These are phyloP conservation scores for Agrostemma githago DNA, from an alignment of 148 eudicot genomes.

Conservation along the genomic window DNA sequence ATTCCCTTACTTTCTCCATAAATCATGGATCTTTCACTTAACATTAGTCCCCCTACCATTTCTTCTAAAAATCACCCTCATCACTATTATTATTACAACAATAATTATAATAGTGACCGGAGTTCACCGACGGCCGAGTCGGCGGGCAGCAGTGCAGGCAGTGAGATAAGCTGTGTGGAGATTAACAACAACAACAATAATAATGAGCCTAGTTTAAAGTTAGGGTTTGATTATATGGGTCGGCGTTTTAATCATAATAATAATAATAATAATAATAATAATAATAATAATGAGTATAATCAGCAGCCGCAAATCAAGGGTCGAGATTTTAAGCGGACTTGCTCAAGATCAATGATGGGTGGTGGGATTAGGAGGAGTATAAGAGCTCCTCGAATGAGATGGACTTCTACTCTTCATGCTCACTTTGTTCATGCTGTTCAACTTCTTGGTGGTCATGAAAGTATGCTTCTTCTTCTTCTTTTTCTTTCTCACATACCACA, in stretches of 20 bases:
- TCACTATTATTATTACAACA: not conserved
- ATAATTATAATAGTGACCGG: slow-evolving; percentile 4
- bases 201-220: slow-evolving; percentile 23
- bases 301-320: slow-evolving; percentile 29
- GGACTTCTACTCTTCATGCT: slow-evolving; percentile 96
- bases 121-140: slow-evolving; percentile 20
- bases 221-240: slow-evolving; percentile 28
- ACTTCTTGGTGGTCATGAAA: slow-evolving; percentile 96
- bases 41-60: slow-evolving; percentile 58
- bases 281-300: not conserved
- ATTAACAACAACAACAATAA: not conserved
- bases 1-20: not conserved
- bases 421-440: slow-evolving; percentile 96
- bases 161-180: slow-evolving; percentile 17
- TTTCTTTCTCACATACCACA: not conserved
- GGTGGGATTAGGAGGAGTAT: slow-evolving; percentile 48
- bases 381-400: slow-evolving; percentile 93
- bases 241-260: not conserved
- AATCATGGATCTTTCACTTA: slow-evolving; percentile 67
- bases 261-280: not conserved
- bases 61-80: not conserved
- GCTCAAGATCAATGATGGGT: slow-evolving; percentile 30
- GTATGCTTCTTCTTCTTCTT: slow-evolving; percentile 33
- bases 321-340: slow-evolving; percentile 50
- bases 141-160: slow-evolving; percentile 20